Conservation (phyloP, 2,329 filamentous ascomycete genomes). For the Lecanicillium sp. region DNA sequence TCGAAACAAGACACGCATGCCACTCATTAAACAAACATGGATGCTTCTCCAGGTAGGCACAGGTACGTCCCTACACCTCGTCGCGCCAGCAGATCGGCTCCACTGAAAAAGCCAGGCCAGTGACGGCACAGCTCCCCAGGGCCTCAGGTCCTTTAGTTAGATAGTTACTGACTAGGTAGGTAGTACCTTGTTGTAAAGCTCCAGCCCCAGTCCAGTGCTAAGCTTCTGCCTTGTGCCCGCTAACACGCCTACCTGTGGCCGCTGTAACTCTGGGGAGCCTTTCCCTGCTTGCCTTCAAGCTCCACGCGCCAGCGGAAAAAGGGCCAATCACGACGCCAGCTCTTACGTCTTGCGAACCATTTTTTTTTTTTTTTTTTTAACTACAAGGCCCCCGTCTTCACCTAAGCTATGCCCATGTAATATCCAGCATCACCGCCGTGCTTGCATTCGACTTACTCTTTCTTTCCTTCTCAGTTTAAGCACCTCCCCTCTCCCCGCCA, state of each 20-base stretch:
- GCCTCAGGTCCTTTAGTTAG: too few relatives aligned
- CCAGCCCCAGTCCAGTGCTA: neutral
- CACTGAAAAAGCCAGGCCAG: neutral
- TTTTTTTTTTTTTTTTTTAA: neutral
- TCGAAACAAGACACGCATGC: too few relatives aligned
- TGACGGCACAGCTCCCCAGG: too few relatives aligned
- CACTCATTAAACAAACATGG: too few relatives aligned
- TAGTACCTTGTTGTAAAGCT: too few relatives aligned
- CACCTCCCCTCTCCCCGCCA: too few relatives aligned
- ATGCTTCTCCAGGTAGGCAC: too few relatives aligned
- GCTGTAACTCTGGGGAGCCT: neutral
- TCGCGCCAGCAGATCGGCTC: neutral
- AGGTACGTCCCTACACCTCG: too few relatives aligned
- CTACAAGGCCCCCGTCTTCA: neutral
- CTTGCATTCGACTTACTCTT: neutral
- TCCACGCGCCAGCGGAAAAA: neutral
- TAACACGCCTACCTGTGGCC: neutral
- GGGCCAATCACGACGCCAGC: slow-evolving; percentile 1
- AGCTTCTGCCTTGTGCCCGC: neutral
- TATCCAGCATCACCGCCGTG: too few relatives aligned
- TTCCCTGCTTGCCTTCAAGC: neutral
- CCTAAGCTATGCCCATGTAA: neutral
- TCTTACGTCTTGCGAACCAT: neutral
- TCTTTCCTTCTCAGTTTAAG: too few relatives aligned
- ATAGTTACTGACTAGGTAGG: too few relatives aligned